Percentiles rank a stretch among this genome's conserved stretches.
phyloP scores from a whole-genome alignment of 2,329 filamentous ascomycete species.

The Shiraia sp. region DNA sequence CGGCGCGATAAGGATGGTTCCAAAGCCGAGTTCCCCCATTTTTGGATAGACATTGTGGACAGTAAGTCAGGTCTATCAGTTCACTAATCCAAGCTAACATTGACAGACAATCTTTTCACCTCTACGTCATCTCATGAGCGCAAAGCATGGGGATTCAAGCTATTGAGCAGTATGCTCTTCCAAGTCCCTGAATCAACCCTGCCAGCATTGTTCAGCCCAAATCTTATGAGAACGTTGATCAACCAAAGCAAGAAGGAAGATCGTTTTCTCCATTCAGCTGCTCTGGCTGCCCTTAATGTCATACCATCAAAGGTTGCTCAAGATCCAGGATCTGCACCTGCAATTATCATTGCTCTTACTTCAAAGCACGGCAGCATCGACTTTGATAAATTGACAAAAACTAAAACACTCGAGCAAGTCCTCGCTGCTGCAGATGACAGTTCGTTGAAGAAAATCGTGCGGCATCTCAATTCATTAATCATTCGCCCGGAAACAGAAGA shows the following conservation, averaged over 20 bases:
- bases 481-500: slow-evolving; percentile 51
- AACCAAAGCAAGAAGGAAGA: slow-evolving; percentile 43
- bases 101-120: slow-evolving; percentile 77
- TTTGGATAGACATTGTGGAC: slow-evolving; percentile 87
- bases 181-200: slow-evolving; percentile 55
- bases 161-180: slow-evolving; percentile 76
- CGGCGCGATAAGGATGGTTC: slow-evolving; percentile 24
- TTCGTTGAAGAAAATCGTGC: slow-evolving; percentile 56
- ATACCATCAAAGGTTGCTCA: slow-evolving; percentile 67
- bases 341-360: slow-evolving; percentile 69
- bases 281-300: slow-evolving; percentile 73
- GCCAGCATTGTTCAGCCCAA: slow-evolving; percentile 74
- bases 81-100: slow-evolving; percentile 6
- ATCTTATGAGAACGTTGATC: slow-evolving; percentile 65
- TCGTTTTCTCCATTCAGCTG: slow-evolving; percentile 63
- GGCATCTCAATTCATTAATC: slow-evolving; percentile 54
- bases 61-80: slow-evolving; percentile 59
- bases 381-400: slow-evolving; percentile 85
- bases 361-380: slow-evolving; percentile 71
- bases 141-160: slow-evolving; percentile 88
- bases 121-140: slow-evolving; percentile 81
- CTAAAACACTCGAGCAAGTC: slow-evolving; percentile 79
- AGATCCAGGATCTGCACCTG: slow-evolving; percentile 60
- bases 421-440: slow-evolving; percentile 62
- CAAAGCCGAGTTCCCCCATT: slow-evolving; percentile 65